A percentile compares a stretch with the other conserved stretches of the same genome.
These are phyloP conservation scores for Paecilomyces variotii DNA, from an alignment of 2,329 filamentous ascomycete species.

Conservation along the genomic window DNA sequence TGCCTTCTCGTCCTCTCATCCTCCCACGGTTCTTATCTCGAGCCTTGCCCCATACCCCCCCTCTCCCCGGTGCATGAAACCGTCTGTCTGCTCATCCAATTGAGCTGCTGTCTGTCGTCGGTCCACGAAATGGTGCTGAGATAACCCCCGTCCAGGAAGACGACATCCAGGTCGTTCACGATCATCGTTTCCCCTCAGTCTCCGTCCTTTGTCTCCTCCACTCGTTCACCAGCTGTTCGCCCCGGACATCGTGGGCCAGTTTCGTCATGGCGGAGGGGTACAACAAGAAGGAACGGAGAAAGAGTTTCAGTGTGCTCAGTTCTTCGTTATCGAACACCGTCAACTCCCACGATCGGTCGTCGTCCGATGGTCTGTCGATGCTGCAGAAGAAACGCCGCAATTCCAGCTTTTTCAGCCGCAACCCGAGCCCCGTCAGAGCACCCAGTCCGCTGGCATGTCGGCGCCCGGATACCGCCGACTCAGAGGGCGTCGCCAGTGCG, in stretches of 20 bases:
- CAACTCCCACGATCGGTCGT: conserved; percentile 25
- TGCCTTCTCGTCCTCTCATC: conserved; percentile 1
- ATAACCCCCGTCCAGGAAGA: background rate
- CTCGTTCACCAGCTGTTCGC: background rate
- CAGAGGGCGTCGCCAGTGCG: conserved; percentile 16
- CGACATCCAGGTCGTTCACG: conserved; percentile 20
- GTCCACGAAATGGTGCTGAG: background rate
- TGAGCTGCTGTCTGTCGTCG: background rate
- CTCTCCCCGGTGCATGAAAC: background rate
- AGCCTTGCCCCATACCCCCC: background rate
- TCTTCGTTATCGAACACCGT: conserved; percentile 12
- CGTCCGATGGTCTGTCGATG: conserved; percentile 28
- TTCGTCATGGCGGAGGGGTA: conserved; percentile 13
- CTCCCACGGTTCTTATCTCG: conserved; percentile 4
- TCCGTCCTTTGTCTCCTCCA: background rate
- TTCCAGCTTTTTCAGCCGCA: conserved; percentile 29
- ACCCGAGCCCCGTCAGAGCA: conserved; percentile 17
- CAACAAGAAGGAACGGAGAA: conserved; percentile 20
- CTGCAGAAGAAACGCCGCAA: conserved; percentile 31
- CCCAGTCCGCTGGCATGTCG: conserved; percentile 10
- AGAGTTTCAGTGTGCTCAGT: conserved; percentile 25
- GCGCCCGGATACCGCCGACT: conserved; percentile 21
- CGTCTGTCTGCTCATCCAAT: background rate
- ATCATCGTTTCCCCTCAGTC: background rate
- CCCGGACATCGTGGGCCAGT: background rate